Percentiles rank a stretch among this genome's conserved stretches.
Evolutionary conservation across 805 yeast genomes (phyloP).

Genomic region (Zygoascus biomembranicola): DNA sequence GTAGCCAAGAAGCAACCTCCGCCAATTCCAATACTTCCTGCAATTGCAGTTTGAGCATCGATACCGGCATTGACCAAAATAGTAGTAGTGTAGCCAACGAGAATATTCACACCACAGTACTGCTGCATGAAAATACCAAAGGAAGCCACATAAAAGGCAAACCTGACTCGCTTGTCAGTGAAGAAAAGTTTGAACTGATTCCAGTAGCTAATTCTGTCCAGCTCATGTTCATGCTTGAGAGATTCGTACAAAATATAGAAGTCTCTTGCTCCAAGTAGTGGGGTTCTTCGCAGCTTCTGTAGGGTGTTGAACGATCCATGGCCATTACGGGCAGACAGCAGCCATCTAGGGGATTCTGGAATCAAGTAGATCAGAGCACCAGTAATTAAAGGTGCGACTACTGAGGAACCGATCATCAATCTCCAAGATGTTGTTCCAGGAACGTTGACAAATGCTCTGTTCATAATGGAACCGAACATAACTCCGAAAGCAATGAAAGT

Average conservation of each 20-base stretch:
- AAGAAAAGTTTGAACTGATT: conserved; percentile 36
- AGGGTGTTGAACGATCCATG: not conserved
- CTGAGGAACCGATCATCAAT: conserved; percentile 59
- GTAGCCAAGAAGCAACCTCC: conserved; percentile 42
- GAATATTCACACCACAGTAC: conserved; percentile 46
- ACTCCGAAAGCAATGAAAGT: conserved; percentile 59
- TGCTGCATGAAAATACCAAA: conserved; percentile 47
- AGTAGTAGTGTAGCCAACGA: conserved; percentile 44
- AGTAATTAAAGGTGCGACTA: conserved; percentile 46
- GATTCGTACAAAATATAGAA: conserved; percentile 42
- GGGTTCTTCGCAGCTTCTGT: not conserved
- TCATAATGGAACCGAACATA: conserved; percentile 61
- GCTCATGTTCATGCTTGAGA: conserved; percentile 37
- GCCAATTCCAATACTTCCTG: conserved; percentile 42
- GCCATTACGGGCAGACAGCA: not conserved
- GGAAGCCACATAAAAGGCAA: conserved; percentile 43
- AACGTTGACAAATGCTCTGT: conserved; percentile 50
- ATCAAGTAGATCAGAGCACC: conserved; percentile 32
- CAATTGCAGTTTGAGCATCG: conserved; percentile 36
- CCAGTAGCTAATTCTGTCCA: conserved; percentile 22
- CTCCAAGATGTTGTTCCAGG: conserved; percentile 43
- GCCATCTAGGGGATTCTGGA: conserved; percentile 7
- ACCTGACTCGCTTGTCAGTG: conserved; percentile 40
- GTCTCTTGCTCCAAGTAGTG: conserved; percentile 41
- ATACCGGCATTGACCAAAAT: conserved; percentile 40